Base-by-base conservation (phyloP, 139 green algal genomes). In the Marvania coccoides region DNA sequence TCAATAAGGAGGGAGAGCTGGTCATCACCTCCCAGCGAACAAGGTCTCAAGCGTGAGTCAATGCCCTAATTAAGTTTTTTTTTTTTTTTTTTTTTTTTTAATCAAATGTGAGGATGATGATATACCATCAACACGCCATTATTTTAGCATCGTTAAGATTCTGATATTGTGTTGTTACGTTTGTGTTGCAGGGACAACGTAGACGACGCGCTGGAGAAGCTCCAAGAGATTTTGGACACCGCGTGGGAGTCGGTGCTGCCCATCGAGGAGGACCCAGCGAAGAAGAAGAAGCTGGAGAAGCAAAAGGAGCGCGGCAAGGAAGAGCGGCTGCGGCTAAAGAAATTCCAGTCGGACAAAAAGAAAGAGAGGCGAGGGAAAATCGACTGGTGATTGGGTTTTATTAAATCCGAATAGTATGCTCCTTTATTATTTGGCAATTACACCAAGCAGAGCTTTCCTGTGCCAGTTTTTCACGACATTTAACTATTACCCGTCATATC, bases 1-100 rank as follows among this genome's bases (percentile, higher is more conserved):
- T 97, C 58, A 97, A 93, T 51, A 95, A 88, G 38, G 91, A 97
- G 5, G 91, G 87, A 1, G 83, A 91, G 67, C 73, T 97, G 26
- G 86, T 97, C 4, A 69, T 97, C 3, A 89, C 85, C 4, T 96
- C 89, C 0, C 87, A 87, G 19, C 73, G 75, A 24, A 87, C 90
- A 23, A 69, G 91, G 19, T 95, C 89, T 6, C 91, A 97, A 62
- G 81, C 74, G 88, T 95, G 55, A 77, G 87, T 65, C 5, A 15
- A 33, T 13, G n/a, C n/a, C n/a, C n/a, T n/a, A n/a, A n/a, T n/a
- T n/a, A n/a, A n/a, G n/a, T n/a, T n/a, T n/a, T n/a, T n/a, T n/a
- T n/a, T n/a, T n/a, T n/a, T n/a, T n/a, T n/a, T 60, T 28, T 30
- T 39, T 9, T 3, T 12, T 19, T 40, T 10, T 12, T 12, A 24